Evolutionary conservation across 2,329 filamentous ascomycete species (phyloP), one percentile per base, ranked within the genome.

Genomic region (Nannizziopsis arthrosporioides): DNA sequence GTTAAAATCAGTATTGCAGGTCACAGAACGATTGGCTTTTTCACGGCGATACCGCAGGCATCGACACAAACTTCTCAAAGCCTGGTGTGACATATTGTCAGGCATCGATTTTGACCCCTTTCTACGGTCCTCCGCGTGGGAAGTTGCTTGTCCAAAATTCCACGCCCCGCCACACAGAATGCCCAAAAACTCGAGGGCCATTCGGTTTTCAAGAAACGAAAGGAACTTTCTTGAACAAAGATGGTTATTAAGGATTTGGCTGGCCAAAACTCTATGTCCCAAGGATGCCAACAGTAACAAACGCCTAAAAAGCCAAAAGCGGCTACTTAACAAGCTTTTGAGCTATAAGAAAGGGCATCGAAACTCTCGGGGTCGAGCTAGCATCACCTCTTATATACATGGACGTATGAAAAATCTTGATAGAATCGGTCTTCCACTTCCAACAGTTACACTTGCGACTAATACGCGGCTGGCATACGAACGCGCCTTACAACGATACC

Each of bases 1-100:
- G 18, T 53, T 60, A 7, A 51, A 51, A 17, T 59, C 56, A 45
- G 58, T 68, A 8, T 53, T 67, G 30, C 42, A 54, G 18, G 56
- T 64, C 2, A 66, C 66, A 1, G 61, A 68, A 49, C 47, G 34
- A 17, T 43, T 69, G 35, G 49, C 53, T 5, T 53, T 58, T 19
- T 56, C 59, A 18, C 37, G 53, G 11, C 38, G 42, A 35, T 54
- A 57, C 46, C 51, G 50, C 7, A 37, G 52, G 9, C 22, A 44
- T 10, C 55, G 56, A 36, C 27, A 44, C 11, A 45, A 48, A 35
- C 39, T 60, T 17, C 52, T 69, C n/a, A 46, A 57, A 37, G 51
- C 50, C 47, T 68, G 66, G 64, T 55, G 54, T 40, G 51, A 56
- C 15, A 63, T 52, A 27, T 30, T 55, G 31, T 37, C 42, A 18